phyloP scores from a whole-genome alignment of 140 eudicot species.

The Bidens hawaiensis region DNA sequence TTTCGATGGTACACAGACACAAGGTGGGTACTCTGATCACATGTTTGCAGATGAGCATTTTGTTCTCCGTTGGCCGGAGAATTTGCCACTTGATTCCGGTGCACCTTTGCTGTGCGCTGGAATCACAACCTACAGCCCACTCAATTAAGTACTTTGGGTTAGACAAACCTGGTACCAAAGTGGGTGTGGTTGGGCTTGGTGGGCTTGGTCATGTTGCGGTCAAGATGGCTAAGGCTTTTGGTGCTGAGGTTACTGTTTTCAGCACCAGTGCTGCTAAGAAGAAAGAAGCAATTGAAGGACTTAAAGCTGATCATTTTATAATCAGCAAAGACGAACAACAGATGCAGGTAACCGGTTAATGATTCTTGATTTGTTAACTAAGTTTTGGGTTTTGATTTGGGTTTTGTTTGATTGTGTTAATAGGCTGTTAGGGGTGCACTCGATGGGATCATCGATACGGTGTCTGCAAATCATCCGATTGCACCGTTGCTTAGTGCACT shows the following conservation, averaged over 20 bases:
- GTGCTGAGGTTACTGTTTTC: constrained; percentile 47
- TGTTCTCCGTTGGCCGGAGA: constrained; percentile 53
- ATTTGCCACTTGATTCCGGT: constrained; percentile 50
- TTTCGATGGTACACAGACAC: constrained; percentile 40
- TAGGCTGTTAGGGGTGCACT: constrained; percentile 45
- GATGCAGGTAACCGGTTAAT: constrained; percentile 34
- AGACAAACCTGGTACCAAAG: constrained; percentile 47
- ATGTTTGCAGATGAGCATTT: constrained; percentile 58
- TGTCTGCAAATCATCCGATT: constrained; percentile 40
- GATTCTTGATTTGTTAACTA: background rate
- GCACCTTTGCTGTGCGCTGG: constrained; percentile 66
- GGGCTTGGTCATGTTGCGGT: constrained; percentile 64
- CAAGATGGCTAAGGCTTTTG: constrained; percentile 64
- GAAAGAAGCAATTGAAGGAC: constrained; percentile 39
- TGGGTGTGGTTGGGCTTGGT: constrained; percentile 63
- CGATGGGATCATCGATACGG: constrained; percentile 60
- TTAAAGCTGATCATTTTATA: constrained; percentile 48
- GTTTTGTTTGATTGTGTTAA: background rate
- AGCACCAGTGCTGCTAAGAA: constrained; percentile 44
- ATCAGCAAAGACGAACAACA: constrained; percentile 38
- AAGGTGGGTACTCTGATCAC: constrained; percentile 57
- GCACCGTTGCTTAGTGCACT: constrained; percentile 34
- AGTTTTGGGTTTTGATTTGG: background rate
- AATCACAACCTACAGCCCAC: constrained; percentile 54
- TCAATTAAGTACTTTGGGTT: constrained; percentile 47